Conservation (phyloP, 306 rosid species). For the Trifolium subterraneum region DNA sequence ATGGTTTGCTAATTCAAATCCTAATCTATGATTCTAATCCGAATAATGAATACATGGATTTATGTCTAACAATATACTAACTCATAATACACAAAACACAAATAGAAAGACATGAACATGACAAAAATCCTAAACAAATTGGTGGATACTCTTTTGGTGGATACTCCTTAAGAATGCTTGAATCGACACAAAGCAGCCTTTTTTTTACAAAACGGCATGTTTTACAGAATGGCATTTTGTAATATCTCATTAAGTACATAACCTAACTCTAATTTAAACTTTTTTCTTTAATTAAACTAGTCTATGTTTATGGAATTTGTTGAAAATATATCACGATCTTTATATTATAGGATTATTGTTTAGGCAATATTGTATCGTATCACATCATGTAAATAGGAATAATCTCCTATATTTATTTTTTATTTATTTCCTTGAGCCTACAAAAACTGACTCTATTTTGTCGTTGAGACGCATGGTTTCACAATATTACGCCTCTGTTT, state of each 20-base stretch:
- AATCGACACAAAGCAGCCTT: no score
- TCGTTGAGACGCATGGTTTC: not conserved
- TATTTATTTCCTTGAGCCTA: not conserved
- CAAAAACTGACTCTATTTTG: not conserved
- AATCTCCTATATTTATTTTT: not conserved
- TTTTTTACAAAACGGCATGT: no score
- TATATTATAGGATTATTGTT: not conserved
- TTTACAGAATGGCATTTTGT: slow-evolving; percentile 4
- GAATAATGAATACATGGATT: no score
- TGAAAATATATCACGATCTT: not conserved
- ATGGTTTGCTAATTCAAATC: not conserved
- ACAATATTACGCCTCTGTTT: not conserved
- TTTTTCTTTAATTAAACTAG: slow-evolving; percentile 10
- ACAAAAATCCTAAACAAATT: slow-evolving; percentile 11
- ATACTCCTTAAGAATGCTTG: slow-evolving; percentile 5
- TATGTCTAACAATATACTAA: not conserved
- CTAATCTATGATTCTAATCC: not conserved
- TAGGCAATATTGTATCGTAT: not conserved
- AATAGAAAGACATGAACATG: not conserved
- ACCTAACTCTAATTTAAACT: not conserved
- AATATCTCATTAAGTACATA: slow-evolving; percentile 7
- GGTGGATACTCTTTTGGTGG: slow-evolving; percentile 1
- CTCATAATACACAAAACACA: slow-evolving; percentile 9
- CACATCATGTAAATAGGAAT: not conserved
- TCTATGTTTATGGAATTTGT: not conserved